phyloP scores from a whole-genome alignment of 345 rosid species.

The Syzygium grande region DNA sequence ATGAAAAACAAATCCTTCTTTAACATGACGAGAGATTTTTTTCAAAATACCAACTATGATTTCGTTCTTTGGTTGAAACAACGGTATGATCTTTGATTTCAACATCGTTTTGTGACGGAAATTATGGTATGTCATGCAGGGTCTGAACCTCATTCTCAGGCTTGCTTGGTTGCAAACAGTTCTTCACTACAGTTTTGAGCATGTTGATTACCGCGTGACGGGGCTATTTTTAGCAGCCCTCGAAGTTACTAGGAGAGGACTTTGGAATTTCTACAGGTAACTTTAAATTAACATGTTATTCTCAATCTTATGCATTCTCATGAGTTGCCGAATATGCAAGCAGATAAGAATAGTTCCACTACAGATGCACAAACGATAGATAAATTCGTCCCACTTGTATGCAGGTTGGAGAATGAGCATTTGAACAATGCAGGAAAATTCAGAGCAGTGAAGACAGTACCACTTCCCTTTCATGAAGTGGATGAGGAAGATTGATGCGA shows the following conservation, averaged over 20 bases:
- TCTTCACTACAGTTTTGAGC: constrained; percentile 74
- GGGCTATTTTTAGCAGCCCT: constrained; percentile 87
- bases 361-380: background rate
- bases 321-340: background rate
- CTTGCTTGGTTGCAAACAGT: constrained; percentile 98
- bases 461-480: constrained; percentile 95
- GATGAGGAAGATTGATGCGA: constrained; percentile 77
- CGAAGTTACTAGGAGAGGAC: constrained; percentile 94
- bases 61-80: background rate
- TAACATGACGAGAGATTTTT: background rate
- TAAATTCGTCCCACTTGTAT: constrained; percentile 7
- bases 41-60: background rate
- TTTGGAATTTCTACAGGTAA: constrained; percentile 94
- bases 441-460: constrained; percentile 88
- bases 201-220: constrained; percentile 81
- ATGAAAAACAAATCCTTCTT: background rate
- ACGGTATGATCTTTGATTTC: background rate
- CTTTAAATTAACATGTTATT: background rate
- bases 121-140: constrained; percentile 37
- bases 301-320: background rate
- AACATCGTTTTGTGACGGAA: background rate
- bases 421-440: constrained; percentile 96
- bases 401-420: constrained; percentile 99
- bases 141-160: constrained; percentile 77
- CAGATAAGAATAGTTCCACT: background rate